Evolutionary conservation across 2,329 filamentous ascomycete genomes (phyloP), one percentile per base, ranked within the genome.

Genomic region (Teratosphaeria pseudoeucalypti): DNA sequence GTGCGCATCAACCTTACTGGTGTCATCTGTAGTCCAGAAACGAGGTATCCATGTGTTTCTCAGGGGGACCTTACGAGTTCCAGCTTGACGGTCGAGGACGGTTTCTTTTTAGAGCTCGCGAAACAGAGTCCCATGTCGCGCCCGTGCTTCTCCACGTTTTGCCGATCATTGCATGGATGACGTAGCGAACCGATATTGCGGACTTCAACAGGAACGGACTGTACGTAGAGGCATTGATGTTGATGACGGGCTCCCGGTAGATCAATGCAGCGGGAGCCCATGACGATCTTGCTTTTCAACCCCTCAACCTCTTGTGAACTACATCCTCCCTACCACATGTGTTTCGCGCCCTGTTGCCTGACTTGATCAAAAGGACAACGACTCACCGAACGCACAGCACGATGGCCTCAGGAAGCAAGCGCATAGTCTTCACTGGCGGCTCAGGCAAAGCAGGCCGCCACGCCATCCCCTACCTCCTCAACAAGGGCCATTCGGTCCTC

Each of bases 381-480:
- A 16, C 47, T 14, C 47, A 26, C 53, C 34, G 34, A 11, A 57
- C 53, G 27, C 43, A 55, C 53, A 49, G 43, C 43, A 60, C 57
- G 27, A 69, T 68, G 66, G 56, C 64, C 37, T 60, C 70, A 26
- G 62, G 54, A 52, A 73, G 70, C 56, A 78, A 77, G 63, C 70
- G 76, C 14, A 75, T 79, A 54, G 77, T 82, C 55, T 77, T 83
- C 63, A 83, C 81, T 0, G 81, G 81, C 32, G 81, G 81, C 61
- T 79, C 76, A 60, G 81, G 81, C 56, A 80, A 82, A 70, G 81
- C 80, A 19, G 81, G 81, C 9, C 75, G 81, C 54, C 77, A 82
- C 71, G 76, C 78, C n/a, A 81, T 84, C 56, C 75, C 76, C 16
- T 76, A 81, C 39, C 75, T 84, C 19, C 69, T 82, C 34, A 72